Evolutionary conservation across 768 basidiomycete species (phyloP), one percentile per base, ranked within the genome.

Genomic region (Psilocybe cubensis): DNA sequence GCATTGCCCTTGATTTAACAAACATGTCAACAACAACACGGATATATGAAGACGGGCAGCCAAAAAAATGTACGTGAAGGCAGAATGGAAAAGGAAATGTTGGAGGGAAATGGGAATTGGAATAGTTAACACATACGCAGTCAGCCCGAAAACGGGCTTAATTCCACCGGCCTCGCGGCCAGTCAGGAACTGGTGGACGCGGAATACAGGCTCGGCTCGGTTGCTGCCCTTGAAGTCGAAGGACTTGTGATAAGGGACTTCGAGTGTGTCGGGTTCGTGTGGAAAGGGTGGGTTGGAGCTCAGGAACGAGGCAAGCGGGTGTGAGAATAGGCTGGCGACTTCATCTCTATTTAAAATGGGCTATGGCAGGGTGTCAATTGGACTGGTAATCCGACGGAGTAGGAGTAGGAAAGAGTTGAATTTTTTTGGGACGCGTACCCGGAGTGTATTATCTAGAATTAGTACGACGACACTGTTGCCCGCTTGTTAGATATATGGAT

Each of bases 71-170:
- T n/a, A n/a, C n/a, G n/a, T n/a, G n/a, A n/a, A n/a, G n/a, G n/a
- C n/a, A n/a, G n/a, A n/a, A n/a, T n/a, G n/a, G n/a, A n/a, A n/a
- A n/a, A n/a, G n/a, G n/a, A n/a, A n/a, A n/a, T n/a, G n/a, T n/a
- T n/a, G n/a, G n/a, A n/a, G n/a, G n/a, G 9, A 14, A 20, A 42
- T 7, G 11, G 5, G 14, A 40, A 29, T 27, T 2, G n/a, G 10
- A 18, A 54, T 21, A 33, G 31, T 33, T 33, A 42, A 9, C 6
- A 82, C 89, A 60, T 68, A 95, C 92, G 93, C 86, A 25, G 94
- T 96, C 8, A 96, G 72, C 7, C 94, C 94, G 62, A 86, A 92
- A 0, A 96, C 84, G n/a, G 94, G 94, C 65, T 93, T 95, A 12
- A 92, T 83, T 0, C 94, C 93, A 12, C 87, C 86, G 2, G 81